Conservation (phyloP, 2,329 filamentous ascomycete species). For the Nothophaeocryptopus gaeumannii region DNA sequence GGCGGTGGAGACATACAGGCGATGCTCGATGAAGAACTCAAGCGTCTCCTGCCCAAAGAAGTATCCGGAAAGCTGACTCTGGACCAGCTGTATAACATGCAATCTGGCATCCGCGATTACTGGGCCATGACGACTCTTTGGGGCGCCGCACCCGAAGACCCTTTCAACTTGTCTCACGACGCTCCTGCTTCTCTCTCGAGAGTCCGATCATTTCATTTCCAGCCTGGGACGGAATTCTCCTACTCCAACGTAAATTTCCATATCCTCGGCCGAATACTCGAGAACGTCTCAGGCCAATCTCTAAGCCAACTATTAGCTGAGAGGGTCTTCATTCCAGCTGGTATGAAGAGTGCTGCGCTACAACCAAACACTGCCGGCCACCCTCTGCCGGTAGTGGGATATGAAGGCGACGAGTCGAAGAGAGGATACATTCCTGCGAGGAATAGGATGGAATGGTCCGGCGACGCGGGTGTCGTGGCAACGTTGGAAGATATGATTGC, state of each 20-base stretch:
- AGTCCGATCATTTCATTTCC: conserved; percentile 42
- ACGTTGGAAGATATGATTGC: conserved; percentile 48
- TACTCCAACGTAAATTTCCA: conserved; percentile 49
- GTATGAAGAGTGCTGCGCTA: conserved; percentile 43
- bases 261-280: conserved; percentile 39
- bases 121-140: conserved; percentile 46
- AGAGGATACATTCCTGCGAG: conserved; percentile 37
- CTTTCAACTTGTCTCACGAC: conserved; percentile 39
- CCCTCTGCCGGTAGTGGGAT: conserved; percentile 43
- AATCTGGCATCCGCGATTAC: conserved; percentile 47
- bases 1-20: conserved; percentile 12
- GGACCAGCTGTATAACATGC: conserved; percentile 40
- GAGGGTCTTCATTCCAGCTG: conserved; percentile 41
- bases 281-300: conserved; percentile 38
- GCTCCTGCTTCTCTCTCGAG: conserved; percentile 30
- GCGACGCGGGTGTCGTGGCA: conserved; percentile 46
- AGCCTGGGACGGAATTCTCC: conserved; percentile 43
- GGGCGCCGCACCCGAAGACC: conserved; percentile 42
- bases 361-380: conserved; percentile 38
- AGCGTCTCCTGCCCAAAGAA: conserved; percentile 34
- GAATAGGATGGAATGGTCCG: conserved; percentile 48
- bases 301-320: conserved; percentile 39
- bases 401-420: conserved; percentile 41
- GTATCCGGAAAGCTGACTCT: conserved; percentile 34
- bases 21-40: conserved; percentile 28